Conservation (phyloP, 176 grass and related monocot genomes). For the Hyparrhenia diplandra region DNA sequence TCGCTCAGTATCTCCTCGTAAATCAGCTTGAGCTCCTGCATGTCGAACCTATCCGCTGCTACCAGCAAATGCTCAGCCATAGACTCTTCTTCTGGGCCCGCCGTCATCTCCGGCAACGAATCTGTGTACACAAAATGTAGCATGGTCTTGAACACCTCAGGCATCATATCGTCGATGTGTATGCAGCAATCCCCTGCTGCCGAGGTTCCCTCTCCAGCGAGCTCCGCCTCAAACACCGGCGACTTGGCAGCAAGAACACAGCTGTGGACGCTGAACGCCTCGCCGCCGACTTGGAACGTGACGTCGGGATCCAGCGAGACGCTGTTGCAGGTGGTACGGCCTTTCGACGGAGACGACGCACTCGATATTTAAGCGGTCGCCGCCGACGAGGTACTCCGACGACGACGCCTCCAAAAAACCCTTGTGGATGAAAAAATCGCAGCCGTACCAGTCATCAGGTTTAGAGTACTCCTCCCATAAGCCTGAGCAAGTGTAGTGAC, state of each 20-base stretch:
- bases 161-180: not conserved
- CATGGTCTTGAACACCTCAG: not conserved
- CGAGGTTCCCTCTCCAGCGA: fast-evolving
- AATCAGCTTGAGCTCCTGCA: slow-evolving; percentile 29
- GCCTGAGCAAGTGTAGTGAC: not conserved
- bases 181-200: not conserved
- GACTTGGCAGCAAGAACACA: not conserved
- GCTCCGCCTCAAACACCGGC: not conserved
- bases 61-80: slow-evolving; percentile 10
- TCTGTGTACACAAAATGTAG: slow-evolving; percentile 4
- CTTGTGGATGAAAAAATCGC: not conserved
- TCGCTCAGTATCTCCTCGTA: not conserved
- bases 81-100: not conserved
- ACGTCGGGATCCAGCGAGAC: not conserved
- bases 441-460: not conserved
- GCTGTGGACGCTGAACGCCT: not conserved
- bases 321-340: too few species aligned
- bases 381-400: not conserved
- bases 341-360: not conserved
- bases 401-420: not conserved
- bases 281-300: not conserved
- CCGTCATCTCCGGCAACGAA: not conserved
- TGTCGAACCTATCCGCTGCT: slow-evolving; percentile 26
- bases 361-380: not conserved
- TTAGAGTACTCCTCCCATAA: not conserved